Percentiles rank a stretch among this genome's conserved stretches.
These are phyloP conservation scores for Pythium phragmitis DNA, from an alignment of 352 stramenopile genomes.

Conservation along the genomic window DNA sequence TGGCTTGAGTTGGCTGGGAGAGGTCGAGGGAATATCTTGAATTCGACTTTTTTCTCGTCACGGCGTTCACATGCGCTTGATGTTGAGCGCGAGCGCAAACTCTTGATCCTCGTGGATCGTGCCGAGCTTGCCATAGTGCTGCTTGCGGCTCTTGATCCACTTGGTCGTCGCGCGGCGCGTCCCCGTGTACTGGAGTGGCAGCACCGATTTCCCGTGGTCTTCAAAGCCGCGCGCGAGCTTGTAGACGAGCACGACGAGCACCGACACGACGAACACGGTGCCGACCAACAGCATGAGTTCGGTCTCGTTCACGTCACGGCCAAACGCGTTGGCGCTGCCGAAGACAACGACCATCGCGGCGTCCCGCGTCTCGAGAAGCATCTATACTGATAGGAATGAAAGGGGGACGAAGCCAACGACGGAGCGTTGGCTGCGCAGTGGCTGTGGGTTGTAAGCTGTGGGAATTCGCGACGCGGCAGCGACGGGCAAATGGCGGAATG, in stretches of 20 bases:
- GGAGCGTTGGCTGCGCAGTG: neutral
- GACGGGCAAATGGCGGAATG: constrained; percentile 11
- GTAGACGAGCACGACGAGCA: constrained; percentile 73
- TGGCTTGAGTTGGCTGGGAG: neutral
- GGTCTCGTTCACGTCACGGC: constrained; percentile 62
- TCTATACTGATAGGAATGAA: neutral
- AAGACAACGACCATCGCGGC: constrained; percentile 66
- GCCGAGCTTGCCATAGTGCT: constrained; percentile 62
- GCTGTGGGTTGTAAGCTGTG: neutral
- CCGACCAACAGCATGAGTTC: constrained; percentile 67
- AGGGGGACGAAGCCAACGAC: neutral
- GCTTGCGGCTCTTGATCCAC: constrained; percentile 63
- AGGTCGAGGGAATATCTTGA: too few species aligned
- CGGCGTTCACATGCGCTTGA: constrained; percentile 53
- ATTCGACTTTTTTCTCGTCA: too few species aligned
- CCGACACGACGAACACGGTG: constrained; percentile 71
- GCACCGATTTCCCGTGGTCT: constrained; percentile 42
- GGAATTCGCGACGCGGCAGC: neutral
- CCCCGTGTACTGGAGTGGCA: constrained; percentile 36
- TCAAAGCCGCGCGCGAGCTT: constrained; percentile 74
- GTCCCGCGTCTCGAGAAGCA: constrained; percentile 16
- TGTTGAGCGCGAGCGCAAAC: constrained; percentile 34
- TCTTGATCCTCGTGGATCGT: constrained; percentile 73
- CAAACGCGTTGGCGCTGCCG: constrained; percentile 71
- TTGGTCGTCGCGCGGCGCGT: constrained; percentile 45